Base-by-base conservation (phyloP, 208 protist genomes). In the Leishmania gerbilli region DNA sequence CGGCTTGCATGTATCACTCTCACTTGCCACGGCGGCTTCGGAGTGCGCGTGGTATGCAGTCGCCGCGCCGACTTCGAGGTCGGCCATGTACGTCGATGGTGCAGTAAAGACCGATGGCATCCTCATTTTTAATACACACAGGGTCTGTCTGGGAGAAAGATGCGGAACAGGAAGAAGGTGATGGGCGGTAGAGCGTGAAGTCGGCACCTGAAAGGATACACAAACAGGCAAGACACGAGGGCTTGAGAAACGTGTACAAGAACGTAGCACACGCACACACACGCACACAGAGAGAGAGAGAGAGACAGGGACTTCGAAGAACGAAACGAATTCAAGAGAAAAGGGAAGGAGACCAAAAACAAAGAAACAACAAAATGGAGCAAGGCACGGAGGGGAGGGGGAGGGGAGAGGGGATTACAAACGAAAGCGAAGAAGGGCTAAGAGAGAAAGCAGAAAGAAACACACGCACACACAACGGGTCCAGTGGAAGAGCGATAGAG, bases 41-140 rank as follows among this genome's bases (percentile, higher is more conserved):
- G 71, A 17, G 71, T 27, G 47, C 49, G n/a, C 27, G 9, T 55
- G 15, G 65, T 71, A 74, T 24, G 31, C n/a, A 40, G 45, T 56
- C 27, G 71, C 71, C 27, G 74, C 74, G 55, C 37, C 21, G 34
- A 45, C 74, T n/a, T 77, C 74, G 58, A 64, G 74, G 74, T 77
- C 74, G 3, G 51, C 74, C 51, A 21, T 31, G 74, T 77, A 77
- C 55, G 56, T 15, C 27, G 55, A 68, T 27, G 74, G 74, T 3
- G 31, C 74, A 37, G 74, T 77, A 42, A 67, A 64, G 51, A 67
- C 51, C 0, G 31, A 68, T 13, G 55, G 27, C 51, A 67, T 77
- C n/a, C 37, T 60, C 74, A 77, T 42, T 45, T 13, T 13, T 34
- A 7, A 2, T 17, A 40, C 24, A 34, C 7, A 40, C 42, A 37